Evolutionary conservation across 2,329 filamentous ascomycete species (phyloP).

Genomic region (Xylariales sp.): DNA sequence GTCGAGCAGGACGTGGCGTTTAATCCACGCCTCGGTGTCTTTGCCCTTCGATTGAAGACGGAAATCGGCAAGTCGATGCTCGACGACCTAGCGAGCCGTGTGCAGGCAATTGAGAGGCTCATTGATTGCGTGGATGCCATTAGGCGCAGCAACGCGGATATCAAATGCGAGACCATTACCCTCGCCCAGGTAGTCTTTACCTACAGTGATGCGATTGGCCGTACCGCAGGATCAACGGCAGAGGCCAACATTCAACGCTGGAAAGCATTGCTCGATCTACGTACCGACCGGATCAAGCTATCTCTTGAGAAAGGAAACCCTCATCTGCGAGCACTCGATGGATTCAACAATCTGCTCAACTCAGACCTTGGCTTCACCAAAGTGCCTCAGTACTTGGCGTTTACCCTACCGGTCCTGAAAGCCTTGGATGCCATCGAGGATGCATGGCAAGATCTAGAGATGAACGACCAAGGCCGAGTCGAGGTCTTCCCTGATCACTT

Average conservation of each 20-base stretch:
- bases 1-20: conserved; percentile 61
- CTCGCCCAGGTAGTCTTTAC: conserved; percentile 62
- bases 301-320: conserved; percentile 60
- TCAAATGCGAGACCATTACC: conserved; percentile 55
- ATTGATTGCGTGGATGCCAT: conserved; percentile 67
- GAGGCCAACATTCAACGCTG: conserved; percentile 29
- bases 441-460: conserved; percentile 40
- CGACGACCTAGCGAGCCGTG: conserved; percentile 51
- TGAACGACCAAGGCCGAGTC: conserved; percentile 41
- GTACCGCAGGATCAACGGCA: background rate
- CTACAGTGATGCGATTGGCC: conserved; percentile 44
- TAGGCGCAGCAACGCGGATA: conserved; percentile 47
- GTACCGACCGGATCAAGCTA: conserved; percentile 49
- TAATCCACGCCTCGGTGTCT: conserved; percentile 53
- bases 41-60: conserved; percentile 56
- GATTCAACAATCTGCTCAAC: conserved; percentile 48
- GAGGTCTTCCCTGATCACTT: conserved; percentile 49
- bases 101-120: conserved; percentile 65
- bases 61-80: conserved; percentile 56
- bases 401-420: conserved; percentile 61
- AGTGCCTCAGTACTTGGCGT: conserved; percentile 50
- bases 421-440: conserved; percentile 57
- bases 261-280: conserved; percentile 56
- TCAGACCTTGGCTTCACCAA: conserved; percentile 42
- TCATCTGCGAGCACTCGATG: conserved; percentile 58